Evolutionary conservation across 805 yeast genomes (phyloP), one percentile per base, ranked within the genome.

Genomic region (Schwanniomyces vanrijiae): DNA sequence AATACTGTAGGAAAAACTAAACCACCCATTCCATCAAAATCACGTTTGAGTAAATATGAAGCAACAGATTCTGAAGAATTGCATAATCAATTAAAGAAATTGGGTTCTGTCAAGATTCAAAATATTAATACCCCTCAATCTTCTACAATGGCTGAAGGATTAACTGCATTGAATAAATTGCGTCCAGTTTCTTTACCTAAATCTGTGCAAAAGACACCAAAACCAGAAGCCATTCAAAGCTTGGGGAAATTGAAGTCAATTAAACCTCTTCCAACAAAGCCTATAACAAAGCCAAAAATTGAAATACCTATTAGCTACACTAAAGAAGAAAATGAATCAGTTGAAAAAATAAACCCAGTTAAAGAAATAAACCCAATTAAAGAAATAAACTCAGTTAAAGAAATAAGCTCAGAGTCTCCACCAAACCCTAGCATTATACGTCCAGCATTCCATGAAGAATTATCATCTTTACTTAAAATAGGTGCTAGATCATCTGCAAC

Each of bases 191-290:
- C 53, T 45, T 54, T 13, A 9, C 45, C 50, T 40, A 56, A 56
- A 18, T 21, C 22, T 6, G 3, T 49, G 37, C 11, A 47, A 38
- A 29, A 22, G 45, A 57, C 2, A 50, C 14, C 51, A 19, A 47
- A 48, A 10, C 64, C 69, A 3, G 71, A 65, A 41, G 70, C 69
- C 1, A 47, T 65, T 28, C 46, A 45, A 24, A 54, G 45, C 37
- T 44, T 55, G 3, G 52, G 54, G 10, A 46, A 33, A 4, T 44
- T 64, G 43, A 52, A 43, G 22, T 13, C 37, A 11, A 16, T 29
- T 13, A 29, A 31, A n/a, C 41, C 35, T 9, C 3, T 3, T 11
- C 38, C 10, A 13, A 20, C 28, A 18, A 31, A 9, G 10, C 33
- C 11, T n/a, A 25, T 25, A 11, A 18, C 38, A n/a, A 26, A 45